A percentile compares a stretch with the other conserved stretches of the same genome.
Conservation (phyloP, 163 green algal species). For the Chlorella variabilis region DNA sequence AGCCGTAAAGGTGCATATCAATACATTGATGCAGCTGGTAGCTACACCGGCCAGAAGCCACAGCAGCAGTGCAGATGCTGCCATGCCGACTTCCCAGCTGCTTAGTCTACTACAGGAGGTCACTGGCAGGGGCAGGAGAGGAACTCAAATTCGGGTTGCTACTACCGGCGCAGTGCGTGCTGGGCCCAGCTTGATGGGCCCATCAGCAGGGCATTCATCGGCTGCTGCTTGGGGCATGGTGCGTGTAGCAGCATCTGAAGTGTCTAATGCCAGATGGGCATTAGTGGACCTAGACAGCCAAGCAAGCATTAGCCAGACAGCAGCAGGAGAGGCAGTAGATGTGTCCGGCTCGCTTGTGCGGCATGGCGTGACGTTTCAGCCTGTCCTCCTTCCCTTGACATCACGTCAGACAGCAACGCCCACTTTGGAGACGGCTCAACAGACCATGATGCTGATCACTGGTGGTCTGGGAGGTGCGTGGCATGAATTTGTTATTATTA, state of each 20-base stretch:
- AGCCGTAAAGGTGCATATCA: too few species aligned
- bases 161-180: not conserved
- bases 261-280: not conserved
- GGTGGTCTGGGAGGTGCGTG: constrained; percentile 72
- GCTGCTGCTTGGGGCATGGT: not conserved
- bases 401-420: not conserved
- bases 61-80: not conserved
- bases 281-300: not conserved
- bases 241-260: not conserved
- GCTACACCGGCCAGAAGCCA: not conserved
- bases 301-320: not conserved
- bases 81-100: not conserved
- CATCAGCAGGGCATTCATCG: not conserved
- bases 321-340: not conserved
- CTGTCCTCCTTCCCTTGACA: not conserved
- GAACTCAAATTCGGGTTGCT: not conserved
- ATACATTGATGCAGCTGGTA: not conserved
- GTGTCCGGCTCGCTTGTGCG: not conserved
- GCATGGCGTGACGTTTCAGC: not conserved
- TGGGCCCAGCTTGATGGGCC: not conserved
- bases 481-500: too few species aligned
- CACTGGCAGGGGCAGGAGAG: not conserved
- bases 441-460: constrained; percentile 52
- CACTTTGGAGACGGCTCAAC: not conserved
- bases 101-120: not conserved